Conservation (phyloP, 1,284 basidiomycete genomes). For the Takashimella tepidaria region DNA sequence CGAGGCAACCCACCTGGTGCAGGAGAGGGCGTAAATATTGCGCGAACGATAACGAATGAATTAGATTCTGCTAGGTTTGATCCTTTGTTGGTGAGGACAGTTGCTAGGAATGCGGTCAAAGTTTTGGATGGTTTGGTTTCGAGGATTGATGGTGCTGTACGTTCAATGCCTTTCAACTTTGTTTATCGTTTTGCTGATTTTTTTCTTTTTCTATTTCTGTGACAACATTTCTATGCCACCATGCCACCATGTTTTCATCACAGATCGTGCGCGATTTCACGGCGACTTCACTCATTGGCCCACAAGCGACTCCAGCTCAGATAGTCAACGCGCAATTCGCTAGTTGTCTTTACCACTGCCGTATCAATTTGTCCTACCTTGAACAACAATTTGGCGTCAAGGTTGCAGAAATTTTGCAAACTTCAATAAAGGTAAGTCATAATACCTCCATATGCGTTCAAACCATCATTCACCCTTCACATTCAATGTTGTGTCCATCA, state of each 20-base stretch:
- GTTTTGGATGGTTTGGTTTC: slow-evolving; percentile 63
- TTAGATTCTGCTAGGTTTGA: slow-evolving; percentile 90
- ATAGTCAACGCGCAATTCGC: slow-evolving; percentile 67
- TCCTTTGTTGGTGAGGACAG: slow-evolving; percentile 70
- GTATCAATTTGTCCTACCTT: slow-evolving; percentile 63
- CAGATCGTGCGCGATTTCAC: slow-evolving; percentile 72
- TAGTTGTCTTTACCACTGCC: slow-evolving; percentile 71
- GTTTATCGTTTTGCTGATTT: too few relatives aligned
- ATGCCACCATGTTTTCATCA: slow-evolving; percentile 2
- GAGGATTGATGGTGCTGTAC: slow-evolving; percentile 63
- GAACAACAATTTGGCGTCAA: slow-evolving; percentile 64
- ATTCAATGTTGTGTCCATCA: too few relatives aligned
- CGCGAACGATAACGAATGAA: slow-evolving; percentile 76
- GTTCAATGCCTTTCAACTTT: too few relatives aligned
- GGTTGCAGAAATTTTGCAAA: slow-evolving; percentile 58
- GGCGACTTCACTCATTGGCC: slow-evolving; percentile 67
- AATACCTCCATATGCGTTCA: neutral
- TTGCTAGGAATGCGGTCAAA: slow-evolving; percentile 65
- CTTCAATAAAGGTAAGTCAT: slow-evolving; percentile 58
- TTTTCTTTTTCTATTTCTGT: too few relatives aligned
- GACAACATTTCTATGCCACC: neutral
- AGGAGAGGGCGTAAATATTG: slow-evolving; percentile 68
- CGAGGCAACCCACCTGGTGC: slow-evolving; percentile 64
- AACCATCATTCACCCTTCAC: too few relatives aligned
- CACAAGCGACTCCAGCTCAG: slow-evolving; percentile 70